These are phyloP conservation scores for Phanerochaete sordida DNA, from an alignment of 768 basidiomycete species.

Conservation along the genomic window DNA sequence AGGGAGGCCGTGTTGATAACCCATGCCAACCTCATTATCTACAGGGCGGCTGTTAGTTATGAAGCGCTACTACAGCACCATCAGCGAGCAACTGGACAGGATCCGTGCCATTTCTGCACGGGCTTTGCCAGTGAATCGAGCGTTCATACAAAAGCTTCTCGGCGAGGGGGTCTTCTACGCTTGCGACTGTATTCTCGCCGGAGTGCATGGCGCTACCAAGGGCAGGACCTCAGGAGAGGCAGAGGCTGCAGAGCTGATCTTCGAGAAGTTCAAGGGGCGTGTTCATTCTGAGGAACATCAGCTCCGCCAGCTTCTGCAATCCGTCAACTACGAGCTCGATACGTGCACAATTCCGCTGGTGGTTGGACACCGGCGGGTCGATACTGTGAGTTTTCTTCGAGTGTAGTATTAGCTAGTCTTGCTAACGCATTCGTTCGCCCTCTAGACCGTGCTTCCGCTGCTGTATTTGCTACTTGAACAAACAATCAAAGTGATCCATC, in stretches of 20 bases:
- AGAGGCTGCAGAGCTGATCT: not conserved
- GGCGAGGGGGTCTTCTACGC: not conserved
- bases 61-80: not conserved
- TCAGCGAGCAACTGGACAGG: not conserved
- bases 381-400: not conserved
- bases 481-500: not conserved
- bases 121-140: not conserved
- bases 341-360: not conserved
- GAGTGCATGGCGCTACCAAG: not conserved
- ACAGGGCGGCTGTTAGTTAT: not conserved
- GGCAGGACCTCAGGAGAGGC: not conserved
- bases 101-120: not conserved
- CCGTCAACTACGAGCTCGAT: not conserved
- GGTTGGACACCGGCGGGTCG: not conserved
- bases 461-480: not conserved
- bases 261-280: not conserved
- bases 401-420: too few species aligned
- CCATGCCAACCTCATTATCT: too few species aligned
- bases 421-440: too few species aligned
- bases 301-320: not conserved
- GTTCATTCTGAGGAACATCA: not conserved
- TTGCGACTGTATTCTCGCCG: not conserved
- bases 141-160: not conserved
- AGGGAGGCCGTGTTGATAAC: too few species aligned
- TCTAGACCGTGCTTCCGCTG: not conserved